Evolutionary conservation across 2,329 filamentous ascomycete species (phyloP), one percentile per base, ranked within the genome.

Genomic region (Westerdykella sp.): DNA sequence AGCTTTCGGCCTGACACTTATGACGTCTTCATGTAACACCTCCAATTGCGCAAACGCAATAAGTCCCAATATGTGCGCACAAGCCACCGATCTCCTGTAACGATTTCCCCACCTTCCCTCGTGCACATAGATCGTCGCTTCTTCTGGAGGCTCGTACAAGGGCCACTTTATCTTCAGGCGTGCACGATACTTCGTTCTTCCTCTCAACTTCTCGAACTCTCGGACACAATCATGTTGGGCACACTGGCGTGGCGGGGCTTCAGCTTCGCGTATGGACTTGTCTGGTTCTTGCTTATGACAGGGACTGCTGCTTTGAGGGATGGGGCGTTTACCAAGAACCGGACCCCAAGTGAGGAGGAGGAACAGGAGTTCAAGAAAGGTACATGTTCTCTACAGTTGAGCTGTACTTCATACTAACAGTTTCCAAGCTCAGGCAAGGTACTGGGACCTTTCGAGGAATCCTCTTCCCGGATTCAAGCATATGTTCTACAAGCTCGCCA

Each of bases 391-490:
- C n/a, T 14, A 38, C 6, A n/a, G 6, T 12, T 7, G n/a, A 34
- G 34, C 28, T 49, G 9, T 10, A 10, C 9, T 9, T 3, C 25
- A 9, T 5, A 10, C 25, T 37, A 46, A 38, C 11, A 46, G 22
- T 34, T 25, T 31, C 39, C 23, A 37, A 79, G 78, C 74, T 41
- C 72, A 72, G 49, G 63, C 75, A 47, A 66, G 68, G 32, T 68
- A 79, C 50, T 81, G 78, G 78, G 71, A 75, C 47, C 65, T 80
- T 7, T 70, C 70, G 11, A 69, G 70, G 40, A 59, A 69, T n/a
- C 60, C 62, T 3, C 68, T 69, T 28, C 63, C 66, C 10, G 70
- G 69, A 13, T 67, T 78, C 34, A 66, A 60, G 16, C 78, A 81
- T 56, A 64, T 69, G 22, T 77, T 80, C 51, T 66, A 76, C 47